phyloP scores from a whole-genome alignment of 257 asterid species.

The Solanum pinnatisectum region DNA sequence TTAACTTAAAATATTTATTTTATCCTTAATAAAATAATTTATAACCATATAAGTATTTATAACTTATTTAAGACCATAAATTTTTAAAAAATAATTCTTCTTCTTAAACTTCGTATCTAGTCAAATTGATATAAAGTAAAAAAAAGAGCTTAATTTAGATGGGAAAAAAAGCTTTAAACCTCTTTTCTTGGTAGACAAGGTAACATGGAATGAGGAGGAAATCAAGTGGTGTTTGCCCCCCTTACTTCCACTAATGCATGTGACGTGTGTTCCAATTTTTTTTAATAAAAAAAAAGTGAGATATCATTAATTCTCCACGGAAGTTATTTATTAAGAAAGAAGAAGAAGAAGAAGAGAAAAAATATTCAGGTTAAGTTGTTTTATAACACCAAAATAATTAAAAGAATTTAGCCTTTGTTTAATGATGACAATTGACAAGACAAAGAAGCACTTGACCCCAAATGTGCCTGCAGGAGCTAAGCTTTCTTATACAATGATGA shows the following conservation, averaged over 20 bases:
- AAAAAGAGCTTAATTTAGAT: not conserved
- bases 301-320: not conserved
- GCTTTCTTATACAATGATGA: not conserved
- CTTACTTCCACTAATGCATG: not conserved
- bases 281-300: not conserved
- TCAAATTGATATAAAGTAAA: too few relatives aligned
- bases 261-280: not conserved
- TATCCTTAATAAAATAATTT: rapidly evolving
- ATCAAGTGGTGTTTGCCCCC: not conserved
- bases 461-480: not conserved
- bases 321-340: not conserved
- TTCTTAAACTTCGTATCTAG: not conserved
- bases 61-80: too few relatives aligned
- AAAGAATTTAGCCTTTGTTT: not conserved
- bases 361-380: not conserved
- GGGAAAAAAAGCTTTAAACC: not conserved
- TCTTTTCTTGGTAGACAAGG: not conserved
- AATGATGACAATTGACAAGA: not conserved
- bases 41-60: too few relatives aligned
- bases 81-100: too few relatives aligned
- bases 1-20: too few relatives aligned
- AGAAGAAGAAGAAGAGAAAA: not conserved
- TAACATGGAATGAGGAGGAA: not conserved
- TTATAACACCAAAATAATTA: not conserved
- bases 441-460: not conserved